Percentiles rank a stretch among this genome's conserved stretches.
Conservation (phyloP, 345 rosid genomes). For the Eucalyptus lansdowneana region DNA sequence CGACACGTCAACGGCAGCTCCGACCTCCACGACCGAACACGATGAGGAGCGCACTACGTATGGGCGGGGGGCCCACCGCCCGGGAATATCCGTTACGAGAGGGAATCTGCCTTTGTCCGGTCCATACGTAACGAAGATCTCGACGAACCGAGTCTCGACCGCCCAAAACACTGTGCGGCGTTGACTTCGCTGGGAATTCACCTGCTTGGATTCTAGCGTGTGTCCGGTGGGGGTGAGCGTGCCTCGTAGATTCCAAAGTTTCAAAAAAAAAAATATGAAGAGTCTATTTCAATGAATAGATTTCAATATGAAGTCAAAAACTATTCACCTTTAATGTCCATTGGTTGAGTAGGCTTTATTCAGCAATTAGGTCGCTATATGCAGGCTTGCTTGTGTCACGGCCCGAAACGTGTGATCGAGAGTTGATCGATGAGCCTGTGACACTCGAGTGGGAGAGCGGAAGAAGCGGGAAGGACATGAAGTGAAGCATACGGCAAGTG, state of each 20-base stretch:
- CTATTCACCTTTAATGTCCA: too few relatives aligned
- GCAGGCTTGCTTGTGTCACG: not conserved
- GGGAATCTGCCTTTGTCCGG: not conserved
- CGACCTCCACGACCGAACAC: not conserved
- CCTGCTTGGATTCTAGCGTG: accelerated
- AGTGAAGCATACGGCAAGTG: not conserved
- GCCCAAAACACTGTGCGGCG: not conserved
- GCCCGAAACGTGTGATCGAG: too few relatives aligned
- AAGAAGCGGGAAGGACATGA: not conserved
- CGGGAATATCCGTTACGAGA: not conserved
- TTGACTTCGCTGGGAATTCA: not conserved
- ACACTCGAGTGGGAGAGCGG: not conserved
- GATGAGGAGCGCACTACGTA: not conserved
- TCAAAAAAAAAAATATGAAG: accelerated
- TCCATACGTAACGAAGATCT: not conserved
- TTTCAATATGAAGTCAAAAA: too few relatives aligned
- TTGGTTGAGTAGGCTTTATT: too few relatives aligned
- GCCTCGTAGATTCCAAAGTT: too few relatives aligned
- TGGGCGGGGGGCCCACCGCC: not conserved
- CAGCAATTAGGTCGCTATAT: too few relatives aligned
- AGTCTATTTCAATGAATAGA: too few relatives aligned
- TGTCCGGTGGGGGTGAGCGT: not conserved
- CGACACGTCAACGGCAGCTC: not conserved
- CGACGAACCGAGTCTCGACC: not conserved
- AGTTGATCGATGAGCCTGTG: too few relatives aligned